Base-by-base conservation (phyloP, 768 basidiomycete genomes). In the Tephrocybe sp. region DNA sequence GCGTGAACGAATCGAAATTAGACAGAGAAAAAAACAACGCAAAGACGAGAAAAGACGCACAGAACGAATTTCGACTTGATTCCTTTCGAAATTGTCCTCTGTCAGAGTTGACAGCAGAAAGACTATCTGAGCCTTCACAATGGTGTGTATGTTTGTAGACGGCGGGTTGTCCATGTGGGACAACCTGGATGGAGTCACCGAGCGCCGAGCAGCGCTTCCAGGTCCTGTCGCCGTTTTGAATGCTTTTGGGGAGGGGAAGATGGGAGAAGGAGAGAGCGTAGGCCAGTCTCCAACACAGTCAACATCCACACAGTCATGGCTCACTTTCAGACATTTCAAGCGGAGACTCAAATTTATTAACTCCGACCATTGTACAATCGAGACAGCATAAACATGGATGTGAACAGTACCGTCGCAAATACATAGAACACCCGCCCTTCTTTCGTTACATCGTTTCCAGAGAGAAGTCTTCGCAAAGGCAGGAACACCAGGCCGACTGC, bases 91-190 rank as follows among this genome's bases (percentile, higher is more conserved):
- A 72, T 93, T 94, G 63, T 98, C 96, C 73, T 98, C 96, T 53
- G 92, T 93, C 55, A 98, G 83, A 23, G 93, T 98, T 24, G 92
- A 93, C 58, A 99, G 81, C 52, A 98, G 80, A 73, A 99, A 98
- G 59, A 96, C 94, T 66, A 99, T 95, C 78, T 99, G 95, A 54
- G 95, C 90, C 73, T 90, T 91, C 74, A 93, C 91, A 70, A 93
- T 93, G 67, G 89, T 92, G 71, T 91, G 85, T 65, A 93, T 90
- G 70, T 90, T 90, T 68, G 86, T 85, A 66, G 78, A 85, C 72
- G 86, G 82, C 78, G 87, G 83, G 67, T 82, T 88, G 76, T 90
- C 89, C 89, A 90, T 90, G 73, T 85, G 81, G 75, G 86, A 85
- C 81, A 85, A 84, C 85, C 87, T 85, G 76, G 79, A 78, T 72